Evolutionary conservation across 768 basidiomycete genomes (phyloP).

Genomic region (Calvatia gigantea): DNA sequence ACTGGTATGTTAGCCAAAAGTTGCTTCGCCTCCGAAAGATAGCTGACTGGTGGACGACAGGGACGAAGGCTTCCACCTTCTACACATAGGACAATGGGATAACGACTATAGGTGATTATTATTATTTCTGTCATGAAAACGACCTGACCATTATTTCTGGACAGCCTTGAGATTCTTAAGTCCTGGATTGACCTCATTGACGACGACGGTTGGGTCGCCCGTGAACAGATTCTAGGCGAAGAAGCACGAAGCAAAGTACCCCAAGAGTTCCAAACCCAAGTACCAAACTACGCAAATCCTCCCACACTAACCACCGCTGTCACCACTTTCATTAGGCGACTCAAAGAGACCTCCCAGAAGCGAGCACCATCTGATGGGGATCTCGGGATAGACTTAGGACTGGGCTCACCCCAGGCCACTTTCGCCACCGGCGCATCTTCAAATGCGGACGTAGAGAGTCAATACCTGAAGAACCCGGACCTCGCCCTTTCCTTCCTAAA

Average conservation of each 20-base stretch:
- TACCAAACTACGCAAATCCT: slow-evolving; percentile 92
- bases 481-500: slow-evolving; percentile 66
- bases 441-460: slow-evolving; percentile 26
- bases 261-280: slow-evolving; percentile 86
- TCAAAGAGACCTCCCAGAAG: slow-evolving; percentile 38
- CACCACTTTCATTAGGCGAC: slow-evolving; percentile 81
- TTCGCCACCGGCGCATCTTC: slow-evolving; percentile 25
- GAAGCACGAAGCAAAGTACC: slow-evolving; percentile 96
- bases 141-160: not conserved
- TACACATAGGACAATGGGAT: slow-evolving; percentile 92
- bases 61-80: slow-evolving; percentile 97
- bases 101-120: slow-evolving; percentile 58
- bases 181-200: slow-evolving; percentile 91
- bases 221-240: slow-evolving; percentile 95
- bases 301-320: slow-evolving; percentile 94
- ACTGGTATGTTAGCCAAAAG: slow-evolving; percentile 57
- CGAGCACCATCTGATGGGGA: slow-evolving; percentile 52
- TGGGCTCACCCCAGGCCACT: slow-evolving; percentile 53
- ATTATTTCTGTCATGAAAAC: not conserved
- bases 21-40: slow-evolving; percentile 3
- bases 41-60: slow-evolving; percentile 34
- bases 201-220: slow-evolving; percentile 92
- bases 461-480: slow-evolving; percentile 54
- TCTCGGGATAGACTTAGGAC: slow-evolving; percentile 62
- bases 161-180: slow-evolving; percentile 82